phyloP scores from a whole-genome alignment of 2,329 filamentous ascomycete species.

The Trichoderma koningii region DNA sequence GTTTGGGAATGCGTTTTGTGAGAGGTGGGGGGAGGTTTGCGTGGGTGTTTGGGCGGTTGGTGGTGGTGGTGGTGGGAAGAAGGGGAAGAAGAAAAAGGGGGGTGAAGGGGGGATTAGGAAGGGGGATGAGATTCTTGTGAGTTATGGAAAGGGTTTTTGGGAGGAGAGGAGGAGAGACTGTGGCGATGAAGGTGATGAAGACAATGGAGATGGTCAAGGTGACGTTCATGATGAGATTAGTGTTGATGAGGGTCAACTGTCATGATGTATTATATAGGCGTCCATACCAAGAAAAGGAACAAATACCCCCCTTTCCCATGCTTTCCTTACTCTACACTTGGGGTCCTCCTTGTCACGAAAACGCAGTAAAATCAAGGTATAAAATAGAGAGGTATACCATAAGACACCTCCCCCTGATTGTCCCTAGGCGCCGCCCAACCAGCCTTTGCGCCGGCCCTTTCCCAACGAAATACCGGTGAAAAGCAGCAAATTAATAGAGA shows the following conservation, averaged over 20 bases:
- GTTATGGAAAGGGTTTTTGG: conserved; percentile 71
- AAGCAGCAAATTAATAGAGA: not conserved
- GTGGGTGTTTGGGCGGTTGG: conserved; percentile 61
- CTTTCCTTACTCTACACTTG: not conserved
- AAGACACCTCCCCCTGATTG: not conserved
- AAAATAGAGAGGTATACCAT: conserved; percentile 16
- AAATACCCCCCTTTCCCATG: not conserved
- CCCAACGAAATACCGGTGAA: not conserved
- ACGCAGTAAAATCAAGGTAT: not conserved
- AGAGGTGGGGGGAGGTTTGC: conserved; percentile 54
- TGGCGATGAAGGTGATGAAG: conserved; percentile 20
- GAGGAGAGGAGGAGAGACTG: conserved; percentile 44
- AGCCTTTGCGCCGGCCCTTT: conserved; percentile 30
- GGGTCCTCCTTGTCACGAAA: not conserved
- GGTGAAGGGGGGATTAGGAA: conserved; percentile 45
- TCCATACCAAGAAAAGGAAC: not conserved
- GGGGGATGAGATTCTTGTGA: conserved; percentile 66
- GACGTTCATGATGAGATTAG: not conserved
- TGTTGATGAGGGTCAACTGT: too few species aligned
- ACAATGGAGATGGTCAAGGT: not conserved
- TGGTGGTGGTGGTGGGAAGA: conserved; percentile 35
- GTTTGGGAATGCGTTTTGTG: conserved; percentile 64
- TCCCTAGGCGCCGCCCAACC: conserved; percentile 30
- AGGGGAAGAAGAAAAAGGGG: conserved; percentile 34
- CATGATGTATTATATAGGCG: too few species aligned